Conservation (phyloP, 2,329 filamentous ascomycete species). For the Hymenoscyphus linearis region DNA sequence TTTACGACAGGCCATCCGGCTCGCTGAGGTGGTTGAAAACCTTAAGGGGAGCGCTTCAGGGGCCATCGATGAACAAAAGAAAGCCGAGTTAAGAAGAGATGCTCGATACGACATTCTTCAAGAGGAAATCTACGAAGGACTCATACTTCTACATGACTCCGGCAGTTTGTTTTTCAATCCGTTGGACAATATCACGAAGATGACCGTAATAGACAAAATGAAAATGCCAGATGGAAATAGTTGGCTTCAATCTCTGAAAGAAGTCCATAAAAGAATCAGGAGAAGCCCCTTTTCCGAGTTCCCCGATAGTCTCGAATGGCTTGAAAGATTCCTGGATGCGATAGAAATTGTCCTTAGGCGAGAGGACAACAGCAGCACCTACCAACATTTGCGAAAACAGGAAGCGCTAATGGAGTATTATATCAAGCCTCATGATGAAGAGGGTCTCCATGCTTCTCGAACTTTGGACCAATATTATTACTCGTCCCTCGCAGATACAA, state of each 20-base stretch:
- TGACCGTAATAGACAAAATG: background rate
- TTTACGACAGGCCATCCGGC: background rate
- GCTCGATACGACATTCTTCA: background rate
- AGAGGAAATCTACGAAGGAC: background rate
- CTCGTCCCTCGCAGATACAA: background rate
- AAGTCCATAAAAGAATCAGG: background rate
- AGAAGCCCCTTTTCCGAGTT: background rate
- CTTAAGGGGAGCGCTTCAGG: background rate
- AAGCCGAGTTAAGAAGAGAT: background rate
- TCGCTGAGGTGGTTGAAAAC: background rate
- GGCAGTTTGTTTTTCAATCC: background rate
- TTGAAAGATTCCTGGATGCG: background rate
- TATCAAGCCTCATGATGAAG: background rate
- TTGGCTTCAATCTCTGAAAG: background rate
- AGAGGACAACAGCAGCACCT: background rate
- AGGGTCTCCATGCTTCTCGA: background rate
- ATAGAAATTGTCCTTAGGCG: background rate
- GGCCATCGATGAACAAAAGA: background rate
- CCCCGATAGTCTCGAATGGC: background rate
- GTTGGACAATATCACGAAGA: background rate
- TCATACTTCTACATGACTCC: background rate
- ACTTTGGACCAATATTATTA: background rate
- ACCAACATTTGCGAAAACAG: background rate
- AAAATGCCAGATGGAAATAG: background rate
- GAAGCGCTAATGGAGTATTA: background rate